phyloP scores from a whole-genome alignment of 2,329 filamentous ascomycete genomes.

The Xylaria sp. region DNA sequence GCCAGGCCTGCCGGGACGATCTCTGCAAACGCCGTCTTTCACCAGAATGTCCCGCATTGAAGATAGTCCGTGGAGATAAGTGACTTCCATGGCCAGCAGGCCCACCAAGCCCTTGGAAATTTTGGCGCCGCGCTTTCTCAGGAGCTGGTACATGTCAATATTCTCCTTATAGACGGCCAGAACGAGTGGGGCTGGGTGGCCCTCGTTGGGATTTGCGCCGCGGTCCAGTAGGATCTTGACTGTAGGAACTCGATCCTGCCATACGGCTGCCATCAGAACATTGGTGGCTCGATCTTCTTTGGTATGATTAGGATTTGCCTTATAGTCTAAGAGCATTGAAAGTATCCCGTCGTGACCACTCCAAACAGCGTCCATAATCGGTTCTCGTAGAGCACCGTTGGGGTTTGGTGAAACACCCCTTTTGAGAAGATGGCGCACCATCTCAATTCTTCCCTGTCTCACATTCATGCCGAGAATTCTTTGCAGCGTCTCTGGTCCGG shows the following conservation, averaged over 20 bases:
- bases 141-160: conserved; percentile 33
- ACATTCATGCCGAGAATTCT: not conserved
- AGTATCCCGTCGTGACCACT: not conserved
- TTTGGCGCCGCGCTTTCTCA: conserved; percentile 32
- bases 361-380: not conserved
- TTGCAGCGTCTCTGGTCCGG: not conserved
- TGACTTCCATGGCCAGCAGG: conserved; percentile 32
- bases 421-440: not conserved
- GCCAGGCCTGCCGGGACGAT: too few relatives aligned
- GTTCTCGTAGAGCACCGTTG: not conserved
- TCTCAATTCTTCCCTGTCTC: not conserved
- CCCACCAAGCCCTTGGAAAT: not conserved
- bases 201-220: not conserved
- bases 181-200: conserved; percentile 6
- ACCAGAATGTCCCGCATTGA: conserved; percentile 36
- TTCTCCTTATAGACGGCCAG: conserved; percentile 34
- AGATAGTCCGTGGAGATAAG: conserved; percentile 17
- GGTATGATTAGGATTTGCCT: not conserved
- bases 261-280: not conserved
- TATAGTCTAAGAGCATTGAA: not conserved
- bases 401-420: not conserved
- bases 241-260: not conserved
- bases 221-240: not conserved
- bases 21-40: conserved; percentile 19
- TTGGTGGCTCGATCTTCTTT: not conserved